Conservation (phyloP, 495 filamentous ascomycete genomes). For the Penicillium maclennaniae region DNA sequence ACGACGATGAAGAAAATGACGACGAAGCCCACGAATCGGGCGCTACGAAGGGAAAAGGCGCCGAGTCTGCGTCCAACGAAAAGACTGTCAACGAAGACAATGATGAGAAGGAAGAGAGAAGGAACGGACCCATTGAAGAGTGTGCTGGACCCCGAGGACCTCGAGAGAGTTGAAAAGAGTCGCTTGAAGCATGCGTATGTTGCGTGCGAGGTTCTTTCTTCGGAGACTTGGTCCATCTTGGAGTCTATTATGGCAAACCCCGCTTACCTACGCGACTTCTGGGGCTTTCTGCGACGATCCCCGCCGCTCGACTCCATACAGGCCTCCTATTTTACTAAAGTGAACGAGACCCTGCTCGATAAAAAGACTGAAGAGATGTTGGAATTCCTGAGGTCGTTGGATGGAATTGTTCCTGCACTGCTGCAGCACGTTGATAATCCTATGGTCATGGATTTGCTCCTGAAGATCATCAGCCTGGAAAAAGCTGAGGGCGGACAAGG, state of each 20-base stretch:
- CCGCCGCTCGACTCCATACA: conserved; percentile 85
- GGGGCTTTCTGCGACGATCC: conserved; percentile 78
- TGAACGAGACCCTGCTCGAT: conserved; percentile 93
- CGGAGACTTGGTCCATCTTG: conserved; percentile 93
- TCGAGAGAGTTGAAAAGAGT: conserved; percentile 78
- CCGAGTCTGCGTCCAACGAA: conserved; percentile 18
- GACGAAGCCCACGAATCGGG: conserved; percentile 45
- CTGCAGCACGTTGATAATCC: conserved; percentile 94
- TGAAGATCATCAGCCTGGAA: conserved; percentile 97
- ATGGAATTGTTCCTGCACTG: conserved; percentile 77
- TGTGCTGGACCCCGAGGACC: conserved; percentile 52
- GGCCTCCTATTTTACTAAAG: conserved; percentile 97
- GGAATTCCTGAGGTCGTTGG: conserved; percentile 75
- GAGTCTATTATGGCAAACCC: conserved; percentile 88
- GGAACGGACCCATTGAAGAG: conserved; percentile 45
- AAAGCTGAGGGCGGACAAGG: conserved; percentile 88
- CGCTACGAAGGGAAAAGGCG: conserved; percentile 37
- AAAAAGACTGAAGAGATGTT: conserved; percentile 98
- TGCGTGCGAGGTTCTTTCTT: conserved; percentile 87
- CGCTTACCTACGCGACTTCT: conserved; percentile 73
- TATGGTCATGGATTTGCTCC: conserved; percentile 95
- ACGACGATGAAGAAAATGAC: conserved; percentile 60
- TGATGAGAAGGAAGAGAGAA: conserved; percentile 36
- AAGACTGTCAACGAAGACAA: conserved; percentile 8
- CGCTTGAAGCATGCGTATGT: conserved; percentile 88